Base-by-base conservation (phyloP, 208 protist species). In the Spongospora subterranea region DNA sequence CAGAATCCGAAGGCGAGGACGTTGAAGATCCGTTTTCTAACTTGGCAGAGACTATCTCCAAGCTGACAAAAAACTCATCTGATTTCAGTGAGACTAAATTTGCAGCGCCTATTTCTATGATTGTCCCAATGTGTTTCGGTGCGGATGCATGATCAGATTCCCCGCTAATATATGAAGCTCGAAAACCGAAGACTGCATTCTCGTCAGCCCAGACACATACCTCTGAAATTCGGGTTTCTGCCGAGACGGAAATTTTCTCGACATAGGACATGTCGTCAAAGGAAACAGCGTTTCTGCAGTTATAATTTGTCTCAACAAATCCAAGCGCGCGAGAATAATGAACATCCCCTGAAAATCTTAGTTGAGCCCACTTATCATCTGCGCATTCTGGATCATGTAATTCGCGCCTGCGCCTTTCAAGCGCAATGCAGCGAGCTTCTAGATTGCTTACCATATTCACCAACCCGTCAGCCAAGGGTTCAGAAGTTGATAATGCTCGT, bases 401-500 rank as follows among this genome's bases (percentile, higher is more conserved):
- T n/a, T 82, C 71, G 13, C 71, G 71, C 40, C 71, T 35, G 6
- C 71, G 71, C n/a, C 35, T 82, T 43, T 82, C 71, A 39, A 82
- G n/a, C 11, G 71, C 71, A 82, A 82, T 6, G 35, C 17, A 6
- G 6, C 71, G 6, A 13, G 71, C 17, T 35, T 82, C 71, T 35
- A 82, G 71, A 43, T 82, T 82, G n/a, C 71, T 82, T 6, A n/a
- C 35, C 71, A 82, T 82, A n/a, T 82, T 82, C 17, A 82, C n/a
- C 6, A 82, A n/a, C 17, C 71, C 71, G 35, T 82, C 71, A 35
- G 71, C 71, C 71, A 82, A 43, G 6, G 71, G 71, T 35, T 82
- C 71, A 35, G 71, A 45, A 6, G n/a, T 35, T 39, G 71, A 35
- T 6, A 82, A n/a, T 35, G 71, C 71, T n/a, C n/a, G 6, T 43